phyloP scores from a whole-genome alignment of 495 filamentous ascomycete genomes.

The Penicillium paradoxum region DNA sequence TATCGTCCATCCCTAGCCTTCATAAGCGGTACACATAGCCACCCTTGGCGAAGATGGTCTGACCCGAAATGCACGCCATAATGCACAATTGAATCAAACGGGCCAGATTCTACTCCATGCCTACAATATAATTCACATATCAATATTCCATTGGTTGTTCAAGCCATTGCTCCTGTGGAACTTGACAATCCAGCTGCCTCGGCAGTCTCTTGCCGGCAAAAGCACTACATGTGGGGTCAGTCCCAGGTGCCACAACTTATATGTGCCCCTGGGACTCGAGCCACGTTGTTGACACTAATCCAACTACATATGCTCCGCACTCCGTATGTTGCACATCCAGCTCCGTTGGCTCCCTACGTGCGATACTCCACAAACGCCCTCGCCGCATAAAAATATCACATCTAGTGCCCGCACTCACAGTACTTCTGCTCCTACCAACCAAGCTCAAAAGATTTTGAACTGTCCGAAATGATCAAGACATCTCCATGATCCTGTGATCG shows the following conservation, averaged over 20 bases:
- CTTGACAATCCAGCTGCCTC: constrained; percentile 25
- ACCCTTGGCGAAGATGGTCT: constrained; percentile 41
- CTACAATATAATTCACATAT: constrained; percentile 10
- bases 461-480: too few species aligned
- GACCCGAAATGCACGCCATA: constrained; percentile 34
- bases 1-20: background rate
- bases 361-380: too few species aligned
- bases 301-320: too few species aligned
- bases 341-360: constrained; percentile 19
- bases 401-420: too few species aligned
- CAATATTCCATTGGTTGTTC: constrained; percentile 29
- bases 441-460: too few species aligned
- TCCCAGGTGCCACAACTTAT: constrained; percentile 18
- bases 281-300: constrained; percentile 37
- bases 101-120: too few species aligned
- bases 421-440: too few species aligned
- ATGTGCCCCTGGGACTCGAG: constrained; percentile 41
- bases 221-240: constrained; percentile 20
- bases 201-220: constrained; percentile 32
- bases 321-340: too few species aligned
- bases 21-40: constrained; percentile 35
- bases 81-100: too few species aligned
- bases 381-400: too few species aligned
- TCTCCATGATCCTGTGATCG: too few species aligned
- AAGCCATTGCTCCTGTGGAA: constrained; percentile 29